These are phyloP conservation scores for Rhizoclosmatium sp. DNA, from an alignment of 192 early-diverging fungal genomes.

Conservation along the genomic window DNA sequence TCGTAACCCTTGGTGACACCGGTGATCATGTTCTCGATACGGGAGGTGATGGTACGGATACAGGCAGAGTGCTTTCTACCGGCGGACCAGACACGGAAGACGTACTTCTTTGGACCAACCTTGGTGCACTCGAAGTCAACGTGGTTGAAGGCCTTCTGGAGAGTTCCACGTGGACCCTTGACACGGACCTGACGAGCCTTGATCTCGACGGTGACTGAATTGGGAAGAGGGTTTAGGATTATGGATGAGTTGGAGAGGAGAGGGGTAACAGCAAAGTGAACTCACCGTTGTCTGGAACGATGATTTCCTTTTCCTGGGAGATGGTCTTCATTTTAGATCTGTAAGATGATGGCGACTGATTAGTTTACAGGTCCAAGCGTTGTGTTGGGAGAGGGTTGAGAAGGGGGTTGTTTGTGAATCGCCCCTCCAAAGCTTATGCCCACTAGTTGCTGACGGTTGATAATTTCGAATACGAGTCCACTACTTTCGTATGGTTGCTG, in stretches of 20 bases:
- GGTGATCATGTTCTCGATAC: slow-evolving; percentile 96
- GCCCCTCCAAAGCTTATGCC: no score
- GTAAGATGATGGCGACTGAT: not conserved
- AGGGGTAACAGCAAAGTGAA: not conserved
- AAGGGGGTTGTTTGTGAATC: not conserved
- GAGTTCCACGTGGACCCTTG: slow-evolving; percentile 88
- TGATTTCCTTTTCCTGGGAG: slow-evolving; percentile 85
- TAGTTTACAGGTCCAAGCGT: not conserved
- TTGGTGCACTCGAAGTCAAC: slow-evolving; percentile 90
- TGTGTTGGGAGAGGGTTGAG: not conserved
- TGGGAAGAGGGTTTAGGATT: not conserved
- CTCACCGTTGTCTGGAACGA: slow-evolving; percentile 82
- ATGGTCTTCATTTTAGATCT: slow-evolving; percentile 85
- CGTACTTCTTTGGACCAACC: slow-evolving; percentile 72
- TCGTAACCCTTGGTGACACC: slow-evolving; percentile 98
- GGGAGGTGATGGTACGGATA: slow-evolving; percentile 95
- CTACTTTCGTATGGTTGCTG: no score
- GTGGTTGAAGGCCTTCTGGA: slow-evolving; percentile 92
- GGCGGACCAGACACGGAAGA: slow-evolving; percentile 93
- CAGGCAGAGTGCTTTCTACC: slow-evolving; percentile 97
- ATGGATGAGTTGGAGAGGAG: not conserved
- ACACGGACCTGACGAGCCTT: slow-evolving; percentile 91
- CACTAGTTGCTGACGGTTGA: no score
- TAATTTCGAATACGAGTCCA: no score
- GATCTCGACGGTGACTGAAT: slow-evolving; percentile 73